Percentiles rank a stretch among this genome's conserved stretches.
phyloP scores from a whole-genome alignment of 495 filamentous ascomycete species.

The Chaetomium tenue region DNA sequence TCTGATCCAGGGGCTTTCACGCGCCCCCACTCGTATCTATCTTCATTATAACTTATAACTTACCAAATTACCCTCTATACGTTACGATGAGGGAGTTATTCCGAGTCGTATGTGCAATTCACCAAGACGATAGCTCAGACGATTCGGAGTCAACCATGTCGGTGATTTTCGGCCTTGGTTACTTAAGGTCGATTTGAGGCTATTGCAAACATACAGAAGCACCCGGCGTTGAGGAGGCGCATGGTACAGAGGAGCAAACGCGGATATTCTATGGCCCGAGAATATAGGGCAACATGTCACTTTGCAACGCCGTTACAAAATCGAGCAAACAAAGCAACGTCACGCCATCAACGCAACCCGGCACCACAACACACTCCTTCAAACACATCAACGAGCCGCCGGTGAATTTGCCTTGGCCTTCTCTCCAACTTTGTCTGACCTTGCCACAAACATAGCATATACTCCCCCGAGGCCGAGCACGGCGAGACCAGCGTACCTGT shows the following conservation, averaged over 20 bases:
- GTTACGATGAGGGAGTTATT: neutral
- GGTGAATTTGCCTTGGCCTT: neutral
- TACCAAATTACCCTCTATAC: neutral
- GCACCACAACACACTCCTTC: neutral
- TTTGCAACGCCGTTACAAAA: too few relatives aligned
- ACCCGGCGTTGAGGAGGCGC: too few relatives aligned
- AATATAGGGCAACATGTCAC: too few relatives aligned
- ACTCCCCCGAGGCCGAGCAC: slow-evolving; percentile 22
- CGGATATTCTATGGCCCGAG: too few relatives aligned
- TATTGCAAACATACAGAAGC: too few relatives aligned
- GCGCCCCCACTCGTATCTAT: neutral
- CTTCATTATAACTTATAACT: neutral
- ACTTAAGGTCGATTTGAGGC: too few relatives aligned
- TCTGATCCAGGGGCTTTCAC: neutral
- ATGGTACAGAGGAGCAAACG: too few relatives aligned
- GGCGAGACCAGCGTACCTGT: slow-evolving; percentile 21
- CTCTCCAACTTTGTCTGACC: slow-evolving; percentile 18
- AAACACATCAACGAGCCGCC: neutral
- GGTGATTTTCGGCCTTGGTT: too few relatives aligned
- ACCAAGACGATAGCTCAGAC: neutral
- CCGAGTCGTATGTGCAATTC: neutral
- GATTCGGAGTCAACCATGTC: neutral
- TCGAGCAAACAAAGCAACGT: neutral
- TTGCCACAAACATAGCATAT: slow-evolving; percentile 21
- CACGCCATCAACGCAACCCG: neutral